Conservation (phyloP, 2,329 filamentous ascomycete genomes). For the Sarocladium brachiariae region DNA sequence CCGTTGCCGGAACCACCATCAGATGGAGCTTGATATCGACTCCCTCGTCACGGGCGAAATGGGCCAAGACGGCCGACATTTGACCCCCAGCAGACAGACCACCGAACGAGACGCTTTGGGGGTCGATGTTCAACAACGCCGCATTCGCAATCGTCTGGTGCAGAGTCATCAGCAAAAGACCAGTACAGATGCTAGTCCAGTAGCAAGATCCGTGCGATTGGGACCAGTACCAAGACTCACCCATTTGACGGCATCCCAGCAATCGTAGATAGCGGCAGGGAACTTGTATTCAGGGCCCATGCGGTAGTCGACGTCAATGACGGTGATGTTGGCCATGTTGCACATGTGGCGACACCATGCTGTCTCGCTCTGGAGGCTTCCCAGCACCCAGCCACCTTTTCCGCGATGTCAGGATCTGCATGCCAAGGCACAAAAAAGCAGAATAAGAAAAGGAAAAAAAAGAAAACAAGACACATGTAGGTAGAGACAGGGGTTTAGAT, state of each 20-base stretch:
- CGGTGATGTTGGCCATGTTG: slow-evolving; percentile 19
- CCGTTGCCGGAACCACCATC: slow-evolving; percentile 25
- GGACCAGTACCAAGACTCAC: slow-evolving; percentile 10
- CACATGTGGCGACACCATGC: slow-evolving; percentile 23
- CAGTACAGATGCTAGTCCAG: not conserved
- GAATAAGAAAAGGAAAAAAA: not conserved
- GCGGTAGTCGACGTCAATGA: slow-evolving; percentile 23
- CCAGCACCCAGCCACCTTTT: slow-evolving; percentile 20
- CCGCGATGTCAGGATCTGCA: no score
- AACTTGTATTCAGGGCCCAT: slow-evolving; percentile 20
- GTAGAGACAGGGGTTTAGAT: no score
- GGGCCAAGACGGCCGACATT: slow-evolving; percentile 25
- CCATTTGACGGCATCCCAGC: slow-evolving; percentile 24
- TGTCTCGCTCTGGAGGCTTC: slow-evolving; percentile 18
- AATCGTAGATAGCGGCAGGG: slow-evolving; percentile 19
- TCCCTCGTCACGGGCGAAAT: slow-evolving; percentile 25
- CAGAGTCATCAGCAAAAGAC: no score
- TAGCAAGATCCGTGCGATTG: not conserved
- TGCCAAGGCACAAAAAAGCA: no score
- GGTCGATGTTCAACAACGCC: slow-evolving; percentile 13
- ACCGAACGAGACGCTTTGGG: slow-evolving; percentile 17
- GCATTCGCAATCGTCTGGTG: slow-evolving; percentile 13
- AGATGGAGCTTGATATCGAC: slow-evolving; percentile 23
- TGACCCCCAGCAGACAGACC: slow-evolving; percentile 20
- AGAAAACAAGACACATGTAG: no score